These are phyloP conservation scores for Xanthoceras sorbifolium DNA, from an alignment of 345 rosid species.

Conservation along the genomic window DNA sequence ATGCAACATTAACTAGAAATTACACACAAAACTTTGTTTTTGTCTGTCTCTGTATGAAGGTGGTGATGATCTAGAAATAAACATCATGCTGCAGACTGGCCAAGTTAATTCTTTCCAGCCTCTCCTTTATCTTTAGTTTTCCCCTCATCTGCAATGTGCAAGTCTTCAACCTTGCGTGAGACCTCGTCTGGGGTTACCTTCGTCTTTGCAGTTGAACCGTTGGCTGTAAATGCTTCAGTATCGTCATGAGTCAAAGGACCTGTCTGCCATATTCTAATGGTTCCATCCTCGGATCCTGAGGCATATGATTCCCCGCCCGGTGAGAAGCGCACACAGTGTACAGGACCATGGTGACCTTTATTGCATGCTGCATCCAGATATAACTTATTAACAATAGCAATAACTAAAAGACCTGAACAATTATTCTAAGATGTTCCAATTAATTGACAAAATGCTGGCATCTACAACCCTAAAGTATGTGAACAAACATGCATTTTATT, in stretches of 20 bases:
- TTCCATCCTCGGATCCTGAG: slow-evolving; percentile 98
- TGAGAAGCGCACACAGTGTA: slow-evolving; percentile 88
- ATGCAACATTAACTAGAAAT: slow-evolving; percentile 5
- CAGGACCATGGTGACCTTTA: slow-evolving; percentile 99
- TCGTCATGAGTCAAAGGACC: slow-evolving; percentile 36
- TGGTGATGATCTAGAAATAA: background rate
- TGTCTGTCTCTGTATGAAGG: background rate
- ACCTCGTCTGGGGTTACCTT: slow-evolving; percentile 50
- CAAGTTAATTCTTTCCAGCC: slow-evolving; percentile 25
- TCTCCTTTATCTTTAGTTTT: slow-evolving; percentile 34
- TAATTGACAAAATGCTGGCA: slow-evolving; percentile 23
- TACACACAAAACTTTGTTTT: background rate
- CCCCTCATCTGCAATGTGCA: slow-evolving; percentile 47
- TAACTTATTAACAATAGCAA: slow-evolving; percentile 11
- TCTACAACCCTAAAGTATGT: background rate
- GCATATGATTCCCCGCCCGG: slow-evolving; percentile 96
- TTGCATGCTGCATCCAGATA: slow-evolving; percentile 71
- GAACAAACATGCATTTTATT: background rate
- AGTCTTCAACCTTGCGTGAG: slow-evolving; percentile 43
- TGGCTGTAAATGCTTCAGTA: slow-evolving; percentile 25
- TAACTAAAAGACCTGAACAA: slow-evolving; percentile 29
- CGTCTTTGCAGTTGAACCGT: slow-evolving; percentile 39
- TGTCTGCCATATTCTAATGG: slow-evolving; percentile 67
- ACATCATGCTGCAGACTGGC: background rate
- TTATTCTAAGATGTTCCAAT: slow-evolving; percentile 58